Conservation (phyloP, 495 filamentous ascomycete species). For the Aspergillus steynii region DNA sequence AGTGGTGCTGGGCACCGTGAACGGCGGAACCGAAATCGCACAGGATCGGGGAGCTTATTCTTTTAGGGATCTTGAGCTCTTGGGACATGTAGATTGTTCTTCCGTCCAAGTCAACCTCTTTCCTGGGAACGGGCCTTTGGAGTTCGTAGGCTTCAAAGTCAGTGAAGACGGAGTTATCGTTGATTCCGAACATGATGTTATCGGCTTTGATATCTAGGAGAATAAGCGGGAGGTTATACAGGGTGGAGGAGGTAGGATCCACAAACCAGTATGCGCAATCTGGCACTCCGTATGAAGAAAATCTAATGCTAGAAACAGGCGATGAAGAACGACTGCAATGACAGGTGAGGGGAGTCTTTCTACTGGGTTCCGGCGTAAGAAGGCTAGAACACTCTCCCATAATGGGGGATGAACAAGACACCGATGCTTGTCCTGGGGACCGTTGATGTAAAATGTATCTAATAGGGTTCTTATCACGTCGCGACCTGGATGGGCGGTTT, state of each 20-base stretch:
- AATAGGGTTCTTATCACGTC: slow-evolving; percentile 24
- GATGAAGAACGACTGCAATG: slow-evolving; percentile 26
- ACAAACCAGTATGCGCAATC: slow-evolving; percentile 41
- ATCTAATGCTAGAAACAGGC: slow-evolving; percentile 42
- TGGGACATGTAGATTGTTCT: slow-evolving; percentile 31
- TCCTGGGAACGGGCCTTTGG: slow-evolving; percentile 28
- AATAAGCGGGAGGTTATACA: slow-evolving; percentile 4
- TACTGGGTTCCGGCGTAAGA: slow-evolving; percentile 33
- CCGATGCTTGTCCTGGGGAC: slow-evolving; percentile 39
- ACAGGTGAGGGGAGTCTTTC: slow-evolving; percentile 21
- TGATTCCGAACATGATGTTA: slow-evolving; percentile 40
- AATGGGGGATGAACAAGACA: slow-evolving; percentile 44
- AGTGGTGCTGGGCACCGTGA: slow-evolving; percentile 13
- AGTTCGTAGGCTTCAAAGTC: slow-evolving; percentile 30
- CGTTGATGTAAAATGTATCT: slow-evolving; percentile 35
- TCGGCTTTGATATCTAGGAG: slow-evolving; percentile 38
- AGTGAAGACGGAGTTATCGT: slow-evolving; percentile 34
- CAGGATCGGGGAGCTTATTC: slow-evolving; percentile 23
- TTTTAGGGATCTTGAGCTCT: slow-evolving; percentile 22
- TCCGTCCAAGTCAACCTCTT: slow-evolving; percentile 26
- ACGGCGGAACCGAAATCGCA: slow-evolving; percentile 35
- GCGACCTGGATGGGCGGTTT: slow-evolving; percentile 27
- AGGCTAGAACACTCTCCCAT: slow-evolving; percentile 40
- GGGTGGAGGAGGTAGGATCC: not conserved
- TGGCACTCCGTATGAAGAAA: slow-evolving; percentile 49